Evolutionary conservation across 106 monocot species (phyloP), one percentile per base, ranked within the genome.

Genomic region (Phalaenopsis aphrodite): DNA sequence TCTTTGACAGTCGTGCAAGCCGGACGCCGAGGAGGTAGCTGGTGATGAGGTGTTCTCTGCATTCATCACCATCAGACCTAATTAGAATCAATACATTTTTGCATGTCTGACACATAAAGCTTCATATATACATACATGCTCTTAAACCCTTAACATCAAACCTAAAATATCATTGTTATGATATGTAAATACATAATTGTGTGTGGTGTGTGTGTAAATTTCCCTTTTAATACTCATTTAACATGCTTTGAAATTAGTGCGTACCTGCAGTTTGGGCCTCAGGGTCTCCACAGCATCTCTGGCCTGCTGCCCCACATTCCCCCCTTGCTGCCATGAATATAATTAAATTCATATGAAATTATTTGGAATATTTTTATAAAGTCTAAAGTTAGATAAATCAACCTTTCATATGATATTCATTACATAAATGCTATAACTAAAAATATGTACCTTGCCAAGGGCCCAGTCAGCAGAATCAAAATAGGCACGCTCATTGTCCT

Each of bases 181-280:
- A 45, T 45, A 45, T 45, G 6, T 45, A 45, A 4, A 45, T 45
- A 45, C 6, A 45, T 45, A 45, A 45, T 45, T 45, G 43, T 4
- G 6, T 45, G 43, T 30, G 30, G 30, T 30, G 30, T 30, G 30
- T 30, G 0, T 30, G 30, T 30, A 30, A 30, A 30, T 30, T 30
- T 30, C 30, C 30, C 30, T 30, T 30, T 30, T 30, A 30, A 30
- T 30, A 0, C 30, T 30, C 30, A 30, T 30, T 30, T 30, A 30
- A 30, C 30, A 30, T 30, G 21, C 19, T 61, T 58, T 61, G 6
- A 61, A 4, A 5, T 5, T 5, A 9, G 12, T 75, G 4, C 5
- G 79, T 87, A 92, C 97, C 94, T 94, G 88, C 46, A 94, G 69
- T 61, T 98, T 98, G 75, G 97, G 97, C 37, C 88, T 89, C 75